These are phyloP conservation scores for Tilletia setariae DNA, from an alignment of 1,284 basidiomycete species.

Conservation along the genomic window DNA sequence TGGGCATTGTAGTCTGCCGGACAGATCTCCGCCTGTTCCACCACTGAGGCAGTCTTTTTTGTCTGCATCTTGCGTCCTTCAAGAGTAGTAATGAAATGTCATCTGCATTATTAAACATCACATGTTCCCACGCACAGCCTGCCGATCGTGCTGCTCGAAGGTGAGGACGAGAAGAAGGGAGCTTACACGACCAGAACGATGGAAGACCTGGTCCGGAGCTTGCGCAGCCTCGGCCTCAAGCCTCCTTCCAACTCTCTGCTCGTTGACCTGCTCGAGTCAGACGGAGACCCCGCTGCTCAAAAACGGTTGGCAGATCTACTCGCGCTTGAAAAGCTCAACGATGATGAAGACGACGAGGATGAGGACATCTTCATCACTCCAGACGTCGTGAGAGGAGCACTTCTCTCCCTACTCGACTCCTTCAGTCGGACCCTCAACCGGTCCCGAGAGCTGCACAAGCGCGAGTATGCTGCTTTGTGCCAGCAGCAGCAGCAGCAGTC, in stretches of 20 bases:
- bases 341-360: conserved; percentile 8
- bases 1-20: conserved; percentile 50
- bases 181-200: conserved; percentile 21
- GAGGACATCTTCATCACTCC: conserved; percentile 39
- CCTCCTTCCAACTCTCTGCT: conserved; percentile 45
- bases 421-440: conserved; percentile 42
- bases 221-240: conserved; percentile 42
- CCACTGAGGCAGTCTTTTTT: conserved; percentile 30
- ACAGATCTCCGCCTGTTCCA: conserved; percentile 53
- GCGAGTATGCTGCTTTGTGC: neutral
- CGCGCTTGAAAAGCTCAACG: conserved; percentile 28
- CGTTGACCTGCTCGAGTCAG: conserved; percentile 34
- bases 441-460: conserved; percentile 26
- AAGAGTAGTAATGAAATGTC: too few species aligned
- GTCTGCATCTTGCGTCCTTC: neutral
- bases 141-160: too few species aligned
- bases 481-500: neutral
- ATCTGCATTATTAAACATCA: too few species aligned
- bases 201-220: conserved; percentile 48
- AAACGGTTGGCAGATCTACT: conserved; percentile 45
- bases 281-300: conserved; percentile 38
- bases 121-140: too few species aligned
- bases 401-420: conserved; percentile 46
- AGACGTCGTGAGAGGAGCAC: conserved; percentile 48
- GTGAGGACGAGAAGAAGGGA: too few species aligned